Base-by-base conservation (phyloP, 2,329 filamentous ascomycete species). In the Basipetospora chlamydospora region DNA sequence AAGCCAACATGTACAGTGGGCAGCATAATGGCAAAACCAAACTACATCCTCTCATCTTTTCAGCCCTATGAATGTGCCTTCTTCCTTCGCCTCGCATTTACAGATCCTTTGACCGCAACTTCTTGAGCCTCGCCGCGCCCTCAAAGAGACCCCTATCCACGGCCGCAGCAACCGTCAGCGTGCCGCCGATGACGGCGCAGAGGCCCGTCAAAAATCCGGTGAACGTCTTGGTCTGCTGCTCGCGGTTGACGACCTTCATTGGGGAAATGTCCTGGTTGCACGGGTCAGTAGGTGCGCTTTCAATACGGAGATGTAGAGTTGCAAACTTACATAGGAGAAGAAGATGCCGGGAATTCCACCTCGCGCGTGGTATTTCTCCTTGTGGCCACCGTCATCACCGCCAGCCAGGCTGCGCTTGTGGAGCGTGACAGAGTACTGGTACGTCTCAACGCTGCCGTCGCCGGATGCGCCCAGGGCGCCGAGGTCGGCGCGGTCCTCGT, bases 201-300 rank as follows among this genome's bases (percentile, higher is more conserved):
- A 98, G 74, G 33, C 90, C 90, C 1, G 90, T 88, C 40, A 98
- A 59, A 66, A 98, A 98, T 13, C 83, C 83, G 1, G 84, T 76
- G 56, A 98, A 92, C 4, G 80, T 81, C 67, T 96, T 96, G 42
- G 78, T 67, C 32, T 84, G 75, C 46, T 83, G 80, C 63, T 98
- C 92, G 38, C 87, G 80, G 65, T 98, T 98, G 60, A 98, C 81
- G 42, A 98, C 88, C 64, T 96, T 98, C 90, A 98, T 98, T 5
- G 90, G 90, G 2, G 88, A 96, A 56, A 98, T 98, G 50, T 98
- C 90, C 81, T 87, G 38, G 25, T 35, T 25, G 1, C 26, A 13
- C 3, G 30, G 10, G 32, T 49, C 37, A 57, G 51, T 37, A 47
- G 26, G 21, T 15, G 30, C n/a, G 16, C 10, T 22, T 8, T 11